Percentiles rank a stretch among this genome's conserved stretches.
Conservation (phyloP, 495 filamentous ascomycete genomes). For the Penicillium manginii region DNA sequence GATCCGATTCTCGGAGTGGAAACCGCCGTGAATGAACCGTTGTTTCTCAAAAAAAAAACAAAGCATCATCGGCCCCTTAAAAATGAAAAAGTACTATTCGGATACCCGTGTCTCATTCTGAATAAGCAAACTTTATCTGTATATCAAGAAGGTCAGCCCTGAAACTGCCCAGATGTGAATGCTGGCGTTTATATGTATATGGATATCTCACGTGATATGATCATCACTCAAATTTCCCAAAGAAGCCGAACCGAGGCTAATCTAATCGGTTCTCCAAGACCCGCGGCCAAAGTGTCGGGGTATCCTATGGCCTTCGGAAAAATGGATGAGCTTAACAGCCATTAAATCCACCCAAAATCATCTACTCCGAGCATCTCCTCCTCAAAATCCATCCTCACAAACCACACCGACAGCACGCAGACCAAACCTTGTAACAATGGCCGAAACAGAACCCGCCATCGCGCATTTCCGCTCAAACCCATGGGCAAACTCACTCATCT, state of each 20-base stretch:
- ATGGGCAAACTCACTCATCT: constrained; percentile 35
- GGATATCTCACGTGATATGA: not conserved
- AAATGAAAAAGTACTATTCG: too few relatives aligned
- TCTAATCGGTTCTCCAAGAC: not conserved
- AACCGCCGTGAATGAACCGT: too few relatives aligned
- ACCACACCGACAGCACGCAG: not conserved
- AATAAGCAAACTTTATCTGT: too few relatives aligned
- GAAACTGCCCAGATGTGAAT: not conserved
- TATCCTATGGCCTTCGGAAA: not conserved
- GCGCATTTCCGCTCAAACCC: constrained; percentile 29
- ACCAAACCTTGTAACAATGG: constrained; percentile 20
- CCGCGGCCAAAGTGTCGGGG: constrained; percentile 6
- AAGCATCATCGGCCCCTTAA: too few relatives aligned
- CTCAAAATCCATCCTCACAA: not conserved
- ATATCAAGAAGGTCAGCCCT: too few relatives aligned
- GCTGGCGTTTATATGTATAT: not conserved
- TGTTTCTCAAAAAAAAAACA: too few relatives aligned
- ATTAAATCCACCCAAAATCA: not conserved
- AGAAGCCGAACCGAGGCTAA: not conserved
- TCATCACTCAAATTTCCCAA: not conserved
- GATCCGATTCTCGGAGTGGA: too few relatives aligned
- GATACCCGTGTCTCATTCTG: too few relatives aligned
- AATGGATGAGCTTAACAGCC: not conserved
- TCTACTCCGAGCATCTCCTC: not conserved
- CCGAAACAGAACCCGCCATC: constrained; percentile 22